Evolutionary conservation across 768 basidiomycete genomes (phyloP).

Genomic region (Phaffia tasmanica): DNA sequence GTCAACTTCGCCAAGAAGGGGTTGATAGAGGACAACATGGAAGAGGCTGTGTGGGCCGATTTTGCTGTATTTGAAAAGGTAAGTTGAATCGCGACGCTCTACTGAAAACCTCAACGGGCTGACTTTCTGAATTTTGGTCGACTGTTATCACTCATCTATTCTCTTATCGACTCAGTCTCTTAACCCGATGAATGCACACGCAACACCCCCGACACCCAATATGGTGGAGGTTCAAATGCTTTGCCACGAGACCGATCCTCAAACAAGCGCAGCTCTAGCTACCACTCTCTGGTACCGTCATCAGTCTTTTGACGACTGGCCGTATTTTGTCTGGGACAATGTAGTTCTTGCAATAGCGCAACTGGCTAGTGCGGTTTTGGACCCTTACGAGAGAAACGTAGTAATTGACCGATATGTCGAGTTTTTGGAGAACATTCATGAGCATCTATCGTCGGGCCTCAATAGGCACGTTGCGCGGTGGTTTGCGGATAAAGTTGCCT

Average conservation of each 20-base stretch:
- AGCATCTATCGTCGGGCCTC: constrained; percentile 15
- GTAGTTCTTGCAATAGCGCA: constrained; percentile 11
- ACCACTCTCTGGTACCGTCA: constrained; percentile 23
- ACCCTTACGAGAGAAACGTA: neutral
- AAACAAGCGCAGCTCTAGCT: constrained; percentile 13
- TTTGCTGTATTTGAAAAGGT: constrained; percentile 10
- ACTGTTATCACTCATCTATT: neutral
- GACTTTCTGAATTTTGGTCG: neutral
- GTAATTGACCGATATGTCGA: constrained; percentile 9
- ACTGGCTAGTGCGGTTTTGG: constrained; percentile 4
- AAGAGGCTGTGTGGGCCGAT: neutral
- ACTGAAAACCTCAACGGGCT: neutral
- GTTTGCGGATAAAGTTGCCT: constrained; percentile 7
- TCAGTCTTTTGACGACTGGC: constrained; percentile 15
- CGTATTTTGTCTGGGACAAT: constrained; percentile 11
- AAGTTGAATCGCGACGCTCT: neutral
- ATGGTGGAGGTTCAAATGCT: constrained; percentile 19
- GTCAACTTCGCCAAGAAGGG: neutral
- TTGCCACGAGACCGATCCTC: constrained; percentile 6
- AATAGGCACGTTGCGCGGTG: constrained; percentile 8
- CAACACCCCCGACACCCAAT: constrained; percentile 4
- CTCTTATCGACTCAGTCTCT: constrained; percentile 5
- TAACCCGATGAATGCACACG: constrained; percentile 5
- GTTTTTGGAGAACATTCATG: constrained; percentile 15
- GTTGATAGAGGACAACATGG: neutral